Percentiles rank a stretch among this genome's conserved stretches.
Evolutionary conservation across 1,284 basidiomycete genomes (phyloP).

Genomic region (Moniliophthora roreri): DNA sequence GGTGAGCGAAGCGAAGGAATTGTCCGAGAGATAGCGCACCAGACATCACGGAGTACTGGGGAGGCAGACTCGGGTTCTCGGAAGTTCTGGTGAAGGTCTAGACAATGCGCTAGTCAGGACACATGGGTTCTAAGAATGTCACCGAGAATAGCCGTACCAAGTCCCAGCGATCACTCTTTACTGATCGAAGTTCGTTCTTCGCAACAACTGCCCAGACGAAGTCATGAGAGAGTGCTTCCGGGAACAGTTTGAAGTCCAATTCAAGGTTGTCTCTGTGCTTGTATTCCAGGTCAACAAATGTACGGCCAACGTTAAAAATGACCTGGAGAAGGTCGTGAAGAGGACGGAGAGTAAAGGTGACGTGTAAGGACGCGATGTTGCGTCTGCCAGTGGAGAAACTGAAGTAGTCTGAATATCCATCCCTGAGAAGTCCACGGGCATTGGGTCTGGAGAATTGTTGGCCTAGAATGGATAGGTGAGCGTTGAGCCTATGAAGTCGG

Average conservation of each 20-base stretch:
- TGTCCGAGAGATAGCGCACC: constrained; percentile 34
- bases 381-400: constrained; percentile 85
- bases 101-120: constrained; percentile 11
- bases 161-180: constrained; percentile 81
- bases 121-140: background rate
- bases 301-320: constrained; percentile 57
- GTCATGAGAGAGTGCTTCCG: constrained; percentile 50
- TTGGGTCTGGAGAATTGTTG: constrained; percentile 70
- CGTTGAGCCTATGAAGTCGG: constrained; percentile 46
- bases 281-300: constrained; percentile 75
- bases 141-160: constrained; percentile 52
- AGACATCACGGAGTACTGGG: constrained; percentile 70
- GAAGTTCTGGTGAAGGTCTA: constrained; percentile 81
- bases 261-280: constrained; percentile 66
- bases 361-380: constrained; percentile 74
- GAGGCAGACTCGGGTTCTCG: constrained; percentile 62
- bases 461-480: constrained; percentile 54
- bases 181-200: constrained; percentile 71
- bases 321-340: constrained; percentile 80
- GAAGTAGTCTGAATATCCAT: constrained; percentile 80
- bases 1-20: constrained; percentile 5
- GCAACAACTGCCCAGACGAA: constrained; percentile 85
- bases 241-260: constrained; percentile 75
- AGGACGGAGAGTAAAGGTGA: constrained; percentile 74
- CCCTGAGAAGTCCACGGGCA: constrained; percentile 50